These are phyloP conservation scores for Furcasterigmium furcatum DNA, from an alignment of 2,329 filamentous ascomycete species.

Conservation along the genomic window DNA sequence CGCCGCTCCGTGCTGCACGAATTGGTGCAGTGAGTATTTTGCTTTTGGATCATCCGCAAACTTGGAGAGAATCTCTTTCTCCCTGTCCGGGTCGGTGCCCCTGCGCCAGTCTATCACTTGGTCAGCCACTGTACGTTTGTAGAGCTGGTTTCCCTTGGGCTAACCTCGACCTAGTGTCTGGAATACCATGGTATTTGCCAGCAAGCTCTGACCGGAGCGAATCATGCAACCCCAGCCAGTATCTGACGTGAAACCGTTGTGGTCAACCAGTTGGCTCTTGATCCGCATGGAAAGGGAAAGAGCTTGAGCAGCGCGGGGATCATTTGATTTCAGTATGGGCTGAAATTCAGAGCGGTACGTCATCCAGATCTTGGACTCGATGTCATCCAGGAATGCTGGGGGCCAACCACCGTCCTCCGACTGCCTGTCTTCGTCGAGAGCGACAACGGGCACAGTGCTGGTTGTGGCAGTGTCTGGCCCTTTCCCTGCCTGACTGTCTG, in stretches of 20 bases:
- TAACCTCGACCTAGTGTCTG: conserved; percentile 76
- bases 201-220: conserved; percentile 85
- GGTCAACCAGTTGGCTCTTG: conserved; percentile 74
- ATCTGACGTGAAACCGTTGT: conserved; percentile 83
- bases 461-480: too few species aligned
- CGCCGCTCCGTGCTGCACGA: conserved; percentile 81
- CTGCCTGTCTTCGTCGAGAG: too few species aligned
- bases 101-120: conserved; percentile 67
- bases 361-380: conserved; percentile 93
- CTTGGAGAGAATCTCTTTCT: conserved; percentile 69
- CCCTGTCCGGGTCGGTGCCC: conserved; percentile 52
- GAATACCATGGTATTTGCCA: conserved; percentile 79
- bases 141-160: conserved; percentile 8
- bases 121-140: conserved; percentile 6
- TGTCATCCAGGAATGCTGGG: conserved; percentile 79
- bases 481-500: too few species aligned
- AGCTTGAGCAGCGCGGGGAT: conserved; percentile 65
- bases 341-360: conserved; percentile 89
- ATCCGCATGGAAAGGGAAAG: conserved; percentile 84
- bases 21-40: conserved; percentile 92
- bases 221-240: conserved; percentile 99
- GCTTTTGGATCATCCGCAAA: conserved; percentile 87
- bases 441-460: too few species aligned
- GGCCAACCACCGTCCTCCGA: conserved; percentile 69
- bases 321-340: conserved; percentile 73